These are phyloP conservation scores for Russula brevipes DNA, from an alignment of 768 basidiomycete species.

Conservation along the genomic window DNA sequence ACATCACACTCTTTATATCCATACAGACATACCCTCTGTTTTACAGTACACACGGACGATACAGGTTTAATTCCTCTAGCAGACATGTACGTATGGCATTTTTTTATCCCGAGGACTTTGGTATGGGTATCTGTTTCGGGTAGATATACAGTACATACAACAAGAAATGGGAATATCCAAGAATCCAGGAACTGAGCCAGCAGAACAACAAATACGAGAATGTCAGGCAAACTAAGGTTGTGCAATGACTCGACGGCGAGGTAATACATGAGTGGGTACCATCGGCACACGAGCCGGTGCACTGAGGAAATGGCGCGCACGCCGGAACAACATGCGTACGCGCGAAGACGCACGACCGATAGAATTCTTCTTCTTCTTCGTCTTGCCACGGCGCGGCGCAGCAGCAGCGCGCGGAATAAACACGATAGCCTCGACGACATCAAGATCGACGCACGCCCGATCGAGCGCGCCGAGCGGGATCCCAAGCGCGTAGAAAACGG, in stretches of 20 bases:
- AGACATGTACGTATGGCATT: not conserved
- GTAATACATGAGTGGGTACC: not conserved
- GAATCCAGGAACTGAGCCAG: not conserved
- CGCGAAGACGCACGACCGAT: not conserved
- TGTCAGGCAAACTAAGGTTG: not conserved
- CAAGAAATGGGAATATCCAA: no score
- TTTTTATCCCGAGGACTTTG: not conserved
- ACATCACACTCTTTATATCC: not conserved
- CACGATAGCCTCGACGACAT: not conserved
- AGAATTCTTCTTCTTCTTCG: not conserved
- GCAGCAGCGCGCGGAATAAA: not conserved
- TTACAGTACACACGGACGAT: not conserved
- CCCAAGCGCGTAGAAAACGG: conserved; percentile 4
- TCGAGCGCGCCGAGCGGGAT: conserved; percentile 10
- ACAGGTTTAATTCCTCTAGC: not conserved
- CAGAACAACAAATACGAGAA: not conserved
- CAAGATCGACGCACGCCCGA: conserved; percentile 7
- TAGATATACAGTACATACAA: not conserved
- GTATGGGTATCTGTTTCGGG: not conserved
- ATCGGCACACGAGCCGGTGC: not conserved
- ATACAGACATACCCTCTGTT: not conserved
- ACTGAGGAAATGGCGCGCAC: not conserved
- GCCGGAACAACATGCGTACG: conserved; percentile 7
- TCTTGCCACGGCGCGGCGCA: not conserved
- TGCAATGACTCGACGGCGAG: not conserved